Evolutionary conservation across 1,284 basidiomycete species (phyloP).

Genomic region (Xanthoconium separans): DNA sequence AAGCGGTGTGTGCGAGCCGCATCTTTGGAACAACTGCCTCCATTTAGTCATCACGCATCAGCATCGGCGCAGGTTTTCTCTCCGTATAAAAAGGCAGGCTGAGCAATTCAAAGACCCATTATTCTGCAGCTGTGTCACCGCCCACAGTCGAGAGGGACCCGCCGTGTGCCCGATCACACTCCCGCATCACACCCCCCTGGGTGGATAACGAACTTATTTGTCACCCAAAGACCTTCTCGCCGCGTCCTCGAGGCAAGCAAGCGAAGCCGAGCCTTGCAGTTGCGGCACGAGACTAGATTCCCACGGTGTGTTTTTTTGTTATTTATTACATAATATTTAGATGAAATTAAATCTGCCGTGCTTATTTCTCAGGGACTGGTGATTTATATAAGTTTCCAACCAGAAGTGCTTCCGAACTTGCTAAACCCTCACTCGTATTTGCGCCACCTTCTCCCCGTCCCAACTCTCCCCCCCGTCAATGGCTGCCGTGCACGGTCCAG

Average conservation of each 20-base stretch:
- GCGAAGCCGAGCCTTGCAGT: slow-evolving; percentile 24
- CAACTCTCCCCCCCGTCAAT: slow-evolving; percentile 21
- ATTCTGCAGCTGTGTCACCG: slow-evolving; percentile 11
- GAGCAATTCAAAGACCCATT: not conserved
- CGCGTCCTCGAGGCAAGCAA: slow-evolving; percentile 35
- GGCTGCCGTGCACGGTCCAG: slow-evolving; percentile 34
- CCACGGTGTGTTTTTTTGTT: slow-evolving; percentile 35
- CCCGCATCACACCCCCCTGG: slow-evolving; percentile 14
- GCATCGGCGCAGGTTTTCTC: not conserved
- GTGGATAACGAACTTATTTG: slow-evolving; percentile 16
- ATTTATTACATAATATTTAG: slow-evolving; percentile 24
- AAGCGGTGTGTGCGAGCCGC: slow-evolving; percentile 16
- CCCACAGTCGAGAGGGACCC: not conserved
- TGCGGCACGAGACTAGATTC: slow-evolving; percentile 15
- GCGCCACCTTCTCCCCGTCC: slow-evolving; percentile 10
- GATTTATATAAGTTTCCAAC: slow-evolving; percentile 29
- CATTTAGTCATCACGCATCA: slow-evolving; percentile 13
- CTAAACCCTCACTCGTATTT: slow-evolving; percentile 5
- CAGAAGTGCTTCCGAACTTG: slow-evolving; percentile 17
- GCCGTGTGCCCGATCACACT: slow-evolving; percentile 22
- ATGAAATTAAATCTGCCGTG: slow-evolving; percentile 17
- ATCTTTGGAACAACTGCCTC: slow-evolving; percentile 11
- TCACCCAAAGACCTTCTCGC: slow-evolving; percentile 18
- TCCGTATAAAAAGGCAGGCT: slow-evolving; percentile 20
- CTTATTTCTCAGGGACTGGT: slow-evolving; percentile 28